A percentile compares a stretch with the other conserved stretches of the same genome.
Evolutionary conservation across 2,329 filamentous ascomycete species (phyloP).

Genomic region (Monilinia laxa): DNA sequence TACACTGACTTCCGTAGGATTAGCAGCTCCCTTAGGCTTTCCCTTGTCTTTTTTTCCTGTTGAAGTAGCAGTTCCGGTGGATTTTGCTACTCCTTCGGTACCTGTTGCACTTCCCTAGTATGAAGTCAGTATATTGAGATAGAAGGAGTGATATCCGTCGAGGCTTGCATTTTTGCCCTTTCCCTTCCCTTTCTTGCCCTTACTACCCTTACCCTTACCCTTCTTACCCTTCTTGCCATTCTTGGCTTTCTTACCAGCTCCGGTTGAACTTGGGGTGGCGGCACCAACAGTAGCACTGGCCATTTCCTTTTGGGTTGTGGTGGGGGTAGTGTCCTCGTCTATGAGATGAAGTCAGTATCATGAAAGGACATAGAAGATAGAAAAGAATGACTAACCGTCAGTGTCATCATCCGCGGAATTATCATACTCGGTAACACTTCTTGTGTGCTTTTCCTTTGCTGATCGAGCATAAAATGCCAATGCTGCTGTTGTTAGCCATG

Average conservation of each 20-base stretch:
- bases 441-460: conserved; percentile 28
- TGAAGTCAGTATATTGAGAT: not conserved
- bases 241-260: conserved; percentile 19
- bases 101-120: not conserved
- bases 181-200: conserved; percentile 11
- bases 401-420: not conserved
- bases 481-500: conserved; percentile 24
- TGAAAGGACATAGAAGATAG: not conserved
- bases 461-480: conserved; percentile 30
- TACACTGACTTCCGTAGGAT: too few species aligned
- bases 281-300: not conserved
- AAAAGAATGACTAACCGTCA: not conserved
- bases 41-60: conserved; percentile 27
- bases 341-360: not conserved
- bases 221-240: conserved; percentile 1
- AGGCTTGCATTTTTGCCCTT: conserved; percentile 11
- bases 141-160: not conserved
- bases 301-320: not conserved
- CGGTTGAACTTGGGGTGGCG: conserved; percentile 12
- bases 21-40: not conserved
- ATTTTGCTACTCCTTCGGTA: not conserved
- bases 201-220: not conserved
- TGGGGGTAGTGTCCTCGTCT: not conserved
- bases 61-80: not conserved
- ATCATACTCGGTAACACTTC: not conserved